Base-by-base conservation (phyloP, 441 rosid genomes). In the Erysimum cheiri region DNA sequence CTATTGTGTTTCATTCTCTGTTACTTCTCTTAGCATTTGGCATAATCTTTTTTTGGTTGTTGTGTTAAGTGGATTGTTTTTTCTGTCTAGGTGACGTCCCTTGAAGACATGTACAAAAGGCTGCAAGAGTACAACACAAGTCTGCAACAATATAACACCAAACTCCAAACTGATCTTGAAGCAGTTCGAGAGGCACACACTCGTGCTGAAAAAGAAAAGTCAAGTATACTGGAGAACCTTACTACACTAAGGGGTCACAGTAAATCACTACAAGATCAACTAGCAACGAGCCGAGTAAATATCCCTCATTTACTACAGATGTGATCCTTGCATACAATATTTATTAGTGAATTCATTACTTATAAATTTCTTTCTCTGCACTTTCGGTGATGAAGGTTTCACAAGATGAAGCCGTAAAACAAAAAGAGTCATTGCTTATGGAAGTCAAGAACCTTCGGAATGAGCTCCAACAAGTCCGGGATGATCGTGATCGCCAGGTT, bases 101-200 rank as follows among this genome's bases (percentile, higher is more conserved):
- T 87, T 50, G 93, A 87, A 35, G 93, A 88, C 71, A 88, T 81
- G 80, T 84, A 84, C 82, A 96, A 88, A 77, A 88, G 90, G 64
- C 72, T 83, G 71, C 96, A 96, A 77, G 98, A 88, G 75, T 96
- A 96, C 79, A 89, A 93, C 77, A 75, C 84, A n/a, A 90, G 90
- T 78, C 78, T 95, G 64, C 98, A 88, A 44, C 94, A 87, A 71
- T 89, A 88, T 78, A 94, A 87, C 69, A 82, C 85, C 69, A 91
- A 88, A 72, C 87, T 92, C 36, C 94, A 86, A 59, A 74, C 80
- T 46, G 96, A 94, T 37, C 80, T 90, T 58, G 89, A 86, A 67
- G 46, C 76, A 10, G 80, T 78, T 28, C 83, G 90, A 14, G 91
- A 90, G 35, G 81, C 88, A 41, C 83, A 82, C 24, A 85, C 78